phyloP scores from a whole-genome alignment of 2,329 filamentous ascomycete species.

The Fusarium verticillioides region DNA sequence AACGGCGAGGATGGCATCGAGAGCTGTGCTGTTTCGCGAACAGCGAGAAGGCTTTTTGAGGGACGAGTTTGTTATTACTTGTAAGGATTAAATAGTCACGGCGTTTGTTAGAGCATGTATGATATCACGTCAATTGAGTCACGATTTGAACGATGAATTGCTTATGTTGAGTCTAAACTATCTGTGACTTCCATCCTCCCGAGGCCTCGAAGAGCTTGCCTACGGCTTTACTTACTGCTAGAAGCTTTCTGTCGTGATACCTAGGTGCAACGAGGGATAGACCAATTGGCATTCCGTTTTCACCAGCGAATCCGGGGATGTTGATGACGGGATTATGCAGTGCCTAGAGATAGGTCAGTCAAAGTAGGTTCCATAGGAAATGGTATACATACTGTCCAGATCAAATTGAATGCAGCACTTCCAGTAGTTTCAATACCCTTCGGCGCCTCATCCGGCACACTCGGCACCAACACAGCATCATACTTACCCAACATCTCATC shows the following conservation, averaged over 20 bases:
- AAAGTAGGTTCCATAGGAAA: too few species aligned
- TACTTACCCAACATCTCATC: conserved; percentile 62
- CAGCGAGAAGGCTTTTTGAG: conserved; percentile 48
- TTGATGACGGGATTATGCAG: conserved; percentile 31
- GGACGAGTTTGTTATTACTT: conserved; percentile 46
- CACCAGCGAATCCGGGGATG: conserved; percentile 26
- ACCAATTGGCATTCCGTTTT: conserved; percentile 32
- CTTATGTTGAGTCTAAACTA: not conserved
- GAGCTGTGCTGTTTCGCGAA: conserved; percentile 47
- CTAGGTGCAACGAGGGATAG: conserved; percentile 25
- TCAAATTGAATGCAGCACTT: conserved; percentile 58
- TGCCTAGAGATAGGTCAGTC: not conserved
- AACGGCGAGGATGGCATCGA: conserved; percentile 30
- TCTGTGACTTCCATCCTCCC: not conserved
- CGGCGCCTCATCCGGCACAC: conserved; percentile 67
- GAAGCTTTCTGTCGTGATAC: conserved; percentile 28
- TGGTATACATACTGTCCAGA: conserved; percentile 45
- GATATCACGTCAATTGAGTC: not conserved
- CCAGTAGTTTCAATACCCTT: conserved; percentile 62
- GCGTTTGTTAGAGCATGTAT: not conserved
- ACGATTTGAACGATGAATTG: not conserved
- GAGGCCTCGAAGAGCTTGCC: not conserved
- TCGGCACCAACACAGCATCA: conserved; percentile 66
- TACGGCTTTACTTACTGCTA: not conserved
- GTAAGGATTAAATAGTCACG: not conserved